Conservation (phyloP, 164 flowering plant genomes). For the Aristolochia fimbriata region DNA sequence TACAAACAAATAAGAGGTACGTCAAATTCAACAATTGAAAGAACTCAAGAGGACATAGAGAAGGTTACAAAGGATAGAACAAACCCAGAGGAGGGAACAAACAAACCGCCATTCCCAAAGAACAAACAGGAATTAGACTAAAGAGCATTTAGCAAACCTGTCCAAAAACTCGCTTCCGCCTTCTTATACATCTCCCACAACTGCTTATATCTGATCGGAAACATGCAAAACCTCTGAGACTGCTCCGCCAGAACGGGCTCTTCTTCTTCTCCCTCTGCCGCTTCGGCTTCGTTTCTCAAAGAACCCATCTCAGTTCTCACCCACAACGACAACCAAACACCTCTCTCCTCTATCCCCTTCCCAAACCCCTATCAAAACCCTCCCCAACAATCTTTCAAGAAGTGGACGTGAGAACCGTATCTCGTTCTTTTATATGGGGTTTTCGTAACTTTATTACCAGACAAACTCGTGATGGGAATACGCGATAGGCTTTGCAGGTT, state of each 20-base stretch:
- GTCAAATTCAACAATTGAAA: too few relatives aligned
- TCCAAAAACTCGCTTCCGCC: slow-evolving; percentile 78
- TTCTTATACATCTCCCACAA: slow-evolving; percentile 97
- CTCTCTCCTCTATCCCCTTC: not conserved
- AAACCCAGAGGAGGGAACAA: not conserved
- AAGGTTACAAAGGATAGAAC: not conserved
- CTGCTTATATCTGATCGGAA: slow-evolving; percentile 54
- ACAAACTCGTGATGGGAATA: too few relatives aligned
- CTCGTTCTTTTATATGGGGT: too few relatives aligned
- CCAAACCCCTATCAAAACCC: slow-evolving; percentile 2
- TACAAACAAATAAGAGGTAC: too few relatives aligned
- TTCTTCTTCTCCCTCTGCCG: slow-evolving; percentile 23
- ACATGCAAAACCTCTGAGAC: slow-evolving; percentile 65
- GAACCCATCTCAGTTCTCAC: slow-evolving; percentile 38
- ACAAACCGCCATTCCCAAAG: not conserved
- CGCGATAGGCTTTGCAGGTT: too few relatives aligned
- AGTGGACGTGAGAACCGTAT: too few relatives aligned
- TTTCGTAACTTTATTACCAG: too few relatives aligned
- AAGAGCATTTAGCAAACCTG: slow-evolving; percentile 30
- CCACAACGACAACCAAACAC: too few relatives aligned
- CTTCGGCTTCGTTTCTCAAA: slow-evolving; percentile 20
- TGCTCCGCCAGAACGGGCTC: slow-evolving; percentile 55
- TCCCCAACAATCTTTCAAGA: too few relatives aligned
- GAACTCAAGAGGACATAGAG: not conserved
- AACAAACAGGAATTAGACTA: not conserved